phyloP scores from a whole-genome alignment of 2,329 filamentous ascomycete species.

The Lachnellula occidentalis region DNA sequence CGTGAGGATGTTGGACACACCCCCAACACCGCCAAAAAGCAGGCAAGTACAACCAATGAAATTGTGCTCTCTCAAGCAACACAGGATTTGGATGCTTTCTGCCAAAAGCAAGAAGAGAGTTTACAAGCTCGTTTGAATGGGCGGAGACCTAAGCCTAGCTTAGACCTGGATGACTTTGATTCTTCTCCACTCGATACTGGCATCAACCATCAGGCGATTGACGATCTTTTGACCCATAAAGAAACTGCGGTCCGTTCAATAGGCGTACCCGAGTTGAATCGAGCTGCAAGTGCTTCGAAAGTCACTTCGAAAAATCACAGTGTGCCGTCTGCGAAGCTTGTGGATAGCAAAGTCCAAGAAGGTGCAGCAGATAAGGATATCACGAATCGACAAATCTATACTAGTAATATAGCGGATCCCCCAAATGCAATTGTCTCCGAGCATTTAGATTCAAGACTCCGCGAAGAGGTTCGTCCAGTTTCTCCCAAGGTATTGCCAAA shows the following conservation, averaged over 20 bases:
- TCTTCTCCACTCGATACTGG: conserved; percentile 10
- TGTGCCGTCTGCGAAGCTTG: neutral
- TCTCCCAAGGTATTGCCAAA: neutral
- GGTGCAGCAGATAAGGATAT: neutral
- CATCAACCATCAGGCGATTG: conserved; percentile 20
- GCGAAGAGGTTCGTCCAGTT: neutral
- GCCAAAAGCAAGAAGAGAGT: conserved; percentile 14
- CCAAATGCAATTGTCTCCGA: neutral
- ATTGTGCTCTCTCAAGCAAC: conserved; percentile 18
- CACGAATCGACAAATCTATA: neutral
- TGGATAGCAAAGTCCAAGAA: neutral
- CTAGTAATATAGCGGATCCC: neutral
- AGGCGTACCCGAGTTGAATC: neutral
- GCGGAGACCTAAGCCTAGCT: neutral
- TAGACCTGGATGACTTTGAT: conserved; percentile 7
- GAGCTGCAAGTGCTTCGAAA: neutral
- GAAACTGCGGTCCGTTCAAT: neutral
- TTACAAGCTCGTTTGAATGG: conserved; percentile 15
- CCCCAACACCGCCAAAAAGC: neutral
- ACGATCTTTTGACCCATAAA: conserved; percentile 16
- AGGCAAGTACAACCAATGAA: neutral
- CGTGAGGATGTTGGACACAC: neutral
- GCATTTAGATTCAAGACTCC: neutral
- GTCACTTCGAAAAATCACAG: neutral
- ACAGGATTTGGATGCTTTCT: conserved; percentile 12